A percentile compares a stretch with the other conserved stretches of the same genome.
These are phyloP conservation scores for Hyphodiscus sp. DNA, from an alignment of 2,329 filamentous ascomycete species.

Conservation along the genomic window DNA sequence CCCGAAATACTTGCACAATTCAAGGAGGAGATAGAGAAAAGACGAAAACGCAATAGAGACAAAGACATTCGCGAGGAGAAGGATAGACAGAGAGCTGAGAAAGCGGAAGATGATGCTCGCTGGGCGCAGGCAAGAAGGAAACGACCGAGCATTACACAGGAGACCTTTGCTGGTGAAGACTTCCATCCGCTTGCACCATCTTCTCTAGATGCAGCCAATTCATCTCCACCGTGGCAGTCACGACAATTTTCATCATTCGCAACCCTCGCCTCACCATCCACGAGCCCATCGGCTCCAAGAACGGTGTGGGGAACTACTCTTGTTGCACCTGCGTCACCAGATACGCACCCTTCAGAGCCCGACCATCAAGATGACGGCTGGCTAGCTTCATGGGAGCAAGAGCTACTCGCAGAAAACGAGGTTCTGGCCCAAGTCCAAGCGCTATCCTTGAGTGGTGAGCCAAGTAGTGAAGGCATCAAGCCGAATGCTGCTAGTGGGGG, in stretches of 20 bases:
- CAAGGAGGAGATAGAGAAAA: conserved; percentile 52
- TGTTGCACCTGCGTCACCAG: conserved; percentile 52
- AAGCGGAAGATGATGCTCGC: conserved; percentile 58
- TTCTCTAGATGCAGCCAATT: conserved; percentile 38
- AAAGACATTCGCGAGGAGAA: conserved; percentile 66
- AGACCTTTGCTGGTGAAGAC: conserved; percentile 49
- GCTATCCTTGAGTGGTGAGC: conserved; percentile 35
- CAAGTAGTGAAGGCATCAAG: conserved; percentile 6
- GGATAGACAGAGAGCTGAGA: conserved; percentile 61
- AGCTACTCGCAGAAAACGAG: conserved; percentile 59
- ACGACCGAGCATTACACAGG: conserved; percentile 41
- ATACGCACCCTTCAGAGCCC: conserved; percentile 34
- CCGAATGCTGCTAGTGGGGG: conserved; percentile 17
- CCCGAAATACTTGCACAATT: conserved; percentile 57
- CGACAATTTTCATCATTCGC: conserved; percentile 56
- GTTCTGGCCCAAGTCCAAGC: conserved; percentile 53
- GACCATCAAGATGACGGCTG: conserved; percentile 66
- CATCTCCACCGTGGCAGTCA: conserved; percentile 46
- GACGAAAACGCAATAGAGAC: conserved; percentile 58
- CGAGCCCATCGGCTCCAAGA: conserved; percentile 66
- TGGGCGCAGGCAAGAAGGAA: conserved; percentile 53
- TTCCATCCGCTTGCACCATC: conserved; percentile 56
- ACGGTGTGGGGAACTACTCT: conserved; percentile 92
- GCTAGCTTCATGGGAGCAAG: conserved; percentile 76
- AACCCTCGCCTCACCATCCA: conserved; percentile 69